Evolutionary conservation across 257 asterid genomes (phyloP).

Genomic region (Phtheirospermum japonicum): DNA sequence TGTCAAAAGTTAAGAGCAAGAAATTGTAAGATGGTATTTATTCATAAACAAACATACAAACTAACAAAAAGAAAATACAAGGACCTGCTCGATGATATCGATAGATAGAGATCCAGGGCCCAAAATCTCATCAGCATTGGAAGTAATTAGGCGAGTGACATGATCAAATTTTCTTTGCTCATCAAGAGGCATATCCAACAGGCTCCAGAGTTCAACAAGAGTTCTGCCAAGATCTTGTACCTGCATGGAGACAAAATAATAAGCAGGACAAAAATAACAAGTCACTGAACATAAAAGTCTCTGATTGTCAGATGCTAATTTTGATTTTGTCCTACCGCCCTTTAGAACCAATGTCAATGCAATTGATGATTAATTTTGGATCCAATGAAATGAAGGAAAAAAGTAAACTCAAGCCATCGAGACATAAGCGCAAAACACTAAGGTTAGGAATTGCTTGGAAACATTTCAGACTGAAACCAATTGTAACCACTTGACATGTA

Average conservation of each 20-base stretch:
- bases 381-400: slow-evolving; percentile 5
- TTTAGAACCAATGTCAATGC: not conserved
- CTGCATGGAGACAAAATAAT: slow-evolving; percentile 33
- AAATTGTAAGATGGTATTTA: slow-evolving; percentile 14
- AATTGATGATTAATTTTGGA: slow-evolving; percentile 9
- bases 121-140: slow-evolving; percentile 38
- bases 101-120: slow-evolving; percentile 57
- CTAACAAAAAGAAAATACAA: slow-evolving; percentile 20
- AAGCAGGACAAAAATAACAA: slow-evolving; percentile 9
- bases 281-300: slow-evolving; percentile 11
- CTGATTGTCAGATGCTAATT: slow-evolving; percentile 6
- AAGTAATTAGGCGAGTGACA: slow-evolving; percentile 43
- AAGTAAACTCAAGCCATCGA: slow-evolving; percentile 10
- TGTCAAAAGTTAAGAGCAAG: slow-evolving; percentile 25
- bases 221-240: slow-evolving; percentile 51
- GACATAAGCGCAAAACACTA: slow-evolving; percentile 20
- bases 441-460: not conserved
- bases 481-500: not conserved
- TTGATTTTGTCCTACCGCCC: not conserved
- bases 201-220: slow-evolving; percentile 62
- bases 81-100: slow-evolving; percentile 65
- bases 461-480: not conserved
- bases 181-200: slow-evolving; percentile 57
- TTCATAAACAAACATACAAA: slow-evolving; percentile 18
- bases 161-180: slow-evolving; percentile 52